Conservation (phyloP, 805 yeast species). For the Lachancea cidri region DNA sequence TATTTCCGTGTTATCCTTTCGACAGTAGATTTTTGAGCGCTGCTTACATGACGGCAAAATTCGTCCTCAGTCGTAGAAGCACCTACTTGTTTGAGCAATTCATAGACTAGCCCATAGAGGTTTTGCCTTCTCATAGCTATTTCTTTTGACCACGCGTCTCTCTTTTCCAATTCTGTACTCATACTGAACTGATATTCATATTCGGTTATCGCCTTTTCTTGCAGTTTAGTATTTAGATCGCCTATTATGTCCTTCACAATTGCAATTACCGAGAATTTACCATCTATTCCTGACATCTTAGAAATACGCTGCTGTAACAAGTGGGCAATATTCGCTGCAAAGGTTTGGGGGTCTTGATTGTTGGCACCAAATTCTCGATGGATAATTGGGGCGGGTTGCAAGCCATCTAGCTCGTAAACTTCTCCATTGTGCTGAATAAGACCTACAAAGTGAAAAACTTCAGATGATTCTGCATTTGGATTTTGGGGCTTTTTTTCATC, state of each 20-base stretch:
- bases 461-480: constrained; percentile 38
- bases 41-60: constrained; percentile 14
- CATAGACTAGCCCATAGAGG: constrained; percentile 46
- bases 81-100: constrained; percentile 40
- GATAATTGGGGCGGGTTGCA: constrained; percentile 48
- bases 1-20: background rate
- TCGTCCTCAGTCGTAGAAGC: constrained; percentile 34
- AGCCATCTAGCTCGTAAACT: constrained; percentile 60
- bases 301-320: constrained; percentile 44
- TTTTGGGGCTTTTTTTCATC: constrained; percentile 34
- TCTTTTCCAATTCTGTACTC: constrained; percentile 40
- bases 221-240: constrained; percentile 36
- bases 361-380: constrained; percentile 42
- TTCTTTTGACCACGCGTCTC: constrained; percentile 50
- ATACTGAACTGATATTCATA: constrained; percentile 12
- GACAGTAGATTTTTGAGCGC: constrained; percentile 2
- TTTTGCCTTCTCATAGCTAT: constrained; percentile 51
- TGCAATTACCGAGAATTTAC: constrained; percentile 53
- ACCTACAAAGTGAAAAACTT: constrained; percentile 57
- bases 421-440: constrained; percentile 40
- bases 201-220: constrained; percentile 27
- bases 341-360: constrained; percentile 30
- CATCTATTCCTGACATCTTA: constrained; percentile 43
- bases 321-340: constrained; percentile 38
- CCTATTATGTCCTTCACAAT: constrained; percentile 47